phyloP scores from a whole-genome alignment of 139 green algal species.

The Gonium pectorale region DNA sequence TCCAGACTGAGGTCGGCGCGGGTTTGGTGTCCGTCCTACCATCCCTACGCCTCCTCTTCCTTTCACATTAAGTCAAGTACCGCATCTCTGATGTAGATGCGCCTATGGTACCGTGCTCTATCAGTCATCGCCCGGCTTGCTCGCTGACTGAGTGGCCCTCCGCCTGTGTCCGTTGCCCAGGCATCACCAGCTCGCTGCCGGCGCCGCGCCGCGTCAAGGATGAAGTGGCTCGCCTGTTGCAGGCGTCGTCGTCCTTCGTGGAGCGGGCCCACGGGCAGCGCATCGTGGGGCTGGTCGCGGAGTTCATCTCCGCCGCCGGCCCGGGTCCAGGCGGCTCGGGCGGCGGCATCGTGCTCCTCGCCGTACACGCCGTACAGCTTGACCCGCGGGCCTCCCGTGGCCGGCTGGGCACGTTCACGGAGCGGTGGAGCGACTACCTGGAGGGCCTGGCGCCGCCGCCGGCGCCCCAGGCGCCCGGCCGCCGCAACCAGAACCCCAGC shows the following conservation, averaged over 20 bases:
- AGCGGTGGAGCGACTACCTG: constrained; percentile 58
- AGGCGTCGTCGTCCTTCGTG: constrained; percentile 44
- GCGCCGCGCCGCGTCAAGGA: constrained; percentile 17
- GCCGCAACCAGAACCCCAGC: constrained; percentile 34
- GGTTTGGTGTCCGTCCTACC: no score
- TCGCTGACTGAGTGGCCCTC: no score
- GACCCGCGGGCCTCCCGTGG: constrained; percentile 44
- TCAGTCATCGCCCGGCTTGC: no score
- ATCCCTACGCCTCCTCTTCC: no score
- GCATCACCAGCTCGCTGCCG: constrained; percentile 9
- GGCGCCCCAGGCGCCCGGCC: constrained; percentile 37
- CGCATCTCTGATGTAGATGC: no score
- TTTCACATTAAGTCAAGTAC: no score
- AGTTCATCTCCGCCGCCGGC: constrained; percentile 42
- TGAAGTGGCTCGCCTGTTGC: constrained; percentile 11
- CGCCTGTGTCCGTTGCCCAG: no score
- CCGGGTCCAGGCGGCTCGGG: not conserved
- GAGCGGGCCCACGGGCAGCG: constrained; percentile 55
- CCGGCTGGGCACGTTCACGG: constrained; percentile 60
- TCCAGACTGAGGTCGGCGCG: no score
- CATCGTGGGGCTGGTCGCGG: constrained; percentile 52
- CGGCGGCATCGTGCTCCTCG: constrained; percentile 33
- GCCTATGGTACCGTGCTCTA: no score
- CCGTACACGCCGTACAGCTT: constrained; percentile 57
- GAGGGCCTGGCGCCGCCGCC: constrained; percentile 51